These are phyloP conservation scores for Shiraia bambusicola DNA, from an alignment of 2,329 filamentous ascomycete genomes.

Conservation along the genomic window DNA sequence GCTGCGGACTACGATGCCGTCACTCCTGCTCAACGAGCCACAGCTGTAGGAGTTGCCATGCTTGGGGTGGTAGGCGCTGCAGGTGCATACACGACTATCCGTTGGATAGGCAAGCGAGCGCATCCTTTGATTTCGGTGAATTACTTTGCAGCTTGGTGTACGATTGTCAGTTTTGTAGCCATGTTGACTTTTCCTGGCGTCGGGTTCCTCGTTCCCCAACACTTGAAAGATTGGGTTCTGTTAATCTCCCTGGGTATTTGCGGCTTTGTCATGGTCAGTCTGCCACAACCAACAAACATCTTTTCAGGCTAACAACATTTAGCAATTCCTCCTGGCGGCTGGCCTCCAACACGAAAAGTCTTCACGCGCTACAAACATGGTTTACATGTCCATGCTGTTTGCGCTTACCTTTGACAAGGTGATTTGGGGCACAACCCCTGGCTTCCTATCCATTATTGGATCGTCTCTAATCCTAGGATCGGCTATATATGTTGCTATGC, in stretches of 20 bases:
- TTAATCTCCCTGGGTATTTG: conserved; percentile 68
- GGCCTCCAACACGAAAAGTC: conserved; percentile 72
- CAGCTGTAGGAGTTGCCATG: conserved; percentile 70
- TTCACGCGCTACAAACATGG: conserved; percentile 63
- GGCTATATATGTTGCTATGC: conserved; percentile 64
- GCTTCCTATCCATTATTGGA: conserved; percentile 60
- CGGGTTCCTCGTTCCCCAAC: conserved; percentile 58
- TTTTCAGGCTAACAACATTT: neutral
- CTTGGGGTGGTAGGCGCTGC: conserved; percentile 76
- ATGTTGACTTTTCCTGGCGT: conserved; percentile 60
- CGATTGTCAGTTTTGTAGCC: conserved; percentile 63
- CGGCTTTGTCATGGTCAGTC: conserved; percentile 70
- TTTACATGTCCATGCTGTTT: conserved; percentile 71
- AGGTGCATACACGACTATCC: conserved; percentile 71
- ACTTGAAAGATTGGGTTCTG: conserved; percentile 63
- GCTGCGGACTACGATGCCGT: conserved; percentile 46
- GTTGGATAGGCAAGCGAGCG: conserved; percentile 76
- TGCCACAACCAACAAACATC: no score
- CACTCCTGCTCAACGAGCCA: conserved; percentile 65
- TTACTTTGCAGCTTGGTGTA: conserved; percentile 74
- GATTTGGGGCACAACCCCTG: conserved; percentile 62
- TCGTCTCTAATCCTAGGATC: conserved; percentile 65
- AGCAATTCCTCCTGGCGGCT: conserved; percentile 79
- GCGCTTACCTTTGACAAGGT: conserved; percentile 65
- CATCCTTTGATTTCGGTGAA: conserved; percentile 85